Percentiles rank a stretch among this genome's conserved stretches.
Evolutionary conservation across 306 rosid genomes (phyloP).

Genomic region (Geum urbanum): DNA sequence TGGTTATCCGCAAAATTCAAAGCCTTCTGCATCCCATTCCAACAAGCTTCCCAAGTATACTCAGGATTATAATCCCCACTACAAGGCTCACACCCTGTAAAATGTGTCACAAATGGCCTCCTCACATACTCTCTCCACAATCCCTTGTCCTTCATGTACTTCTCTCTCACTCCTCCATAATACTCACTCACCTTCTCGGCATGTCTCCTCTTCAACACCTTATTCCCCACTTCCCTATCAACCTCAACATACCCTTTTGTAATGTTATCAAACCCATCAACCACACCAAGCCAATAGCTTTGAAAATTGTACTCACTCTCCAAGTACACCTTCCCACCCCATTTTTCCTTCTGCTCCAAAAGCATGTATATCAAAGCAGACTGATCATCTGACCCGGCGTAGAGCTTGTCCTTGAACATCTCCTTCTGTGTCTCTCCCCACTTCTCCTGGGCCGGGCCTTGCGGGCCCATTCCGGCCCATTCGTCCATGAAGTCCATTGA

Average conservation of each 20-base stretch:
- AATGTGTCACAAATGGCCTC: conserved; percentile 82
- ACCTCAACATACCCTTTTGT: conserved; percentile 35
- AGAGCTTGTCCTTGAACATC: conserved; percentile 64
- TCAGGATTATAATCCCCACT: conserved; percentile 52
- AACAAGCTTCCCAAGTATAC: conserved; percentile 57
- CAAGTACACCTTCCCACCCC: conserved; percentile 66
- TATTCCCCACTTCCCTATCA: conserved; percentile 23
- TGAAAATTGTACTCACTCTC: conserved; percentile 64
- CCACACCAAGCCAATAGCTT: conserved; percentile 73
- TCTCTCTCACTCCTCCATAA: conserved; percentile 50
- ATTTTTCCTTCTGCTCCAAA: conserved; percentile 39
- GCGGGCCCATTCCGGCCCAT: conserved; percentile 94
- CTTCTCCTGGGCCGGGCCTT: conserved; percentile 42
- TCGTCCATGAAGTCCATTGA: conserved; percentile 61
- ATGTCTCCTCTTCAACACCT: conserved; percentile 55
- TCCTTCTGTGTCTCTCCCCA: conserved; percentile 56
- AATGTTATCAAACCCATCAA: conserved; percentile 36
- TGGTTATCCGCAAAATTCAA: conserved; percentile 83
- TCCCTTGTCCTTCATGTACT: conserved; percentile 34
- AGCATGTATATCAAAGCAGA: conserved; percentile 69
- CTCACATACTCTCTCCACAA: conserved; percentile 43
- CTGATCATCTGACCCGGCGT: conserved; percentile 85
- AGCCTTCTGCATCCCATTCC: conserved; percentile 75
- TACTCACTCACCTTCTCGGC: conserved; percentile 62
- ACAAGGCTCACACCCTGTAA: conserved; percentile 91